These are phyloP conservation scores for Exutisphaerella laricina DNA, from an alignment of 2,329 filamentous ascomycete species.

Conservation along the genomic window DNA sequence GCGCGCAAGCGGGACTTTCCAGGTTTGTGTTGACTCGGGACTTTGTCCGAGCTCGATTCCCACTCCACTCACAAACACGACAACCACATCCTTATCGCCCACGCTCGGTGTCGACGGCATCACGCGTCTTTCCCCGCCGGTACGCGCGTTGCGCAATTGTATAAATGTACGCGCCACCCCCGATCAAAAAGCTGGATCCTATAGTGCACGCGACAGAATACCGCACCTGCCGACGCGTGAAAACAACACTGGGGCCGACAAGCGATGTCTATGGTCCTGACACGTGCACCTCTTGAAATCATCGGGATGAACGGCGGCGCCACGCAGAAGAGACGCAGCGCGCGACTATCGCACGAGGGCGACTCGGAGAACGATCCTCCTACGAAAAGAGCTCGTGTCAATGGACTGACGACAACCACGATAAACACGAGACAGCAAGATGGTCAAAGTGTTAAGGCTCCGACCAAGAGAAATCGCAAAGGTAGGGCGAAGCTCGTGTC, in stretches of 20 bases:
- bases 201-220: no score
- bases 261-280: conserved; percentile 35
- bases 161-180: no score
- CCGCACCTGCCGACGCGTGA: not conserved
- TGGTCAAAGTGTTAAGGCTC: conserved; percentile 29
- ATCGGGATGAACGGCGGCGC: conserved; percentile 46
- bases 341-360: conserved; percentile 39
- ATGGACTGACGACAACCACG: conserved; percentile 32
- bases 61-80: no score
- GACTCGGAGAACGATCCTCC: conserved; percentile 41
- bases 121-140: no score
- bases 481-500: conserved; percentile 14
- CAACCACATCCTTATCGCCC: not conserved
- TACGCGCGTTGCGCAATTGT: no score
- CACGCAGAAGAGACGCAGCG: conserved; percentile 44
- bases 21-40: no score
- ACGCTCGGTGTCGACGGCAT: not conserved
- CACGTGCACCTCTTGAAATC: conserved; percentile 40
- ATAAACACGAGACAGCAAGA: conserved; percentile 32
- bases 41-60: no score
- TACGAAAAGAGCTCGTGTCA: conserved; percentile 40
- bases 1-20: no score
- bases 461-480: conserved; percentile 35
- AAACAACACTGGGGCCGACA: not conserved
- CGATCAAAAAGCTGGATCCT: no score